Base-by-base conservation (phyloP, 306 rosid genomes). In the Acacia acuminata region DNA sequence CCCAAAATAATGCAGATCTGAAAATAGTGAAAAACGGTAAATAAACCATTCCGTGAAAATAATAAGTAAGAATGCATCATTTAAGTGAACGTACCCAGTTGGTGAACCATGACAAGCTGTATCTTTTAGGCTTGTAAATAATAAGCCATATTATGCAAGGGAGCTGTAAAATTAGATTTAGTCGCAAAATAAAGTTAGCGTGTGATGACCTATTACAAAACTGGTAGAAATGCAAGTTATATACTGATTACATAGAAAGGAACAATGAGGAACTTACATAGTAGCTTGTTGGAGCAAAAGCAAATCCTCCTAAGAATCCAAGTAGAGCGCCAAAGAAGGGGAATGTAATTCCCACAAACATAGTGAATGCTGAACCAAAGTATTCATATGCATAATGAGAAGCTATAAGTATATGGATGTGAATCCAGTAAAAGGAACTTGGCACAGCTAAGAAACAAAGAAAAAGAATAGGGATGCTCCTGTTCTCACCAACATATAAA, bases 291-390 rank as follows among this genome's bases (percentile, higher is more conserved):
- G 97, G 97, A 27, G 98, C 90, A 78, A 86, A 94, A 47, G 90
- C 97, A 81, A 94, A 92, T 77, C 95, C 98, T 82, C 98, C 95
- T 14, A 92, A 87, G 58, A 94, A 92, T 58, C 90, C 87, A 19
- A 94, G 90, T 24, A 90, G 92, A 8, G 87, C 86, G 24, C 91
- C 90, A 24, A 90, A 92, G 92, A 92, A 94, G 22, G 97, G 94
- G 83, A 90, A 90, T 15, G 90, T 87, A 43, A 94, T 92, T 42
- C 77, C 97, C 43, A 94, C 80, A 64, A 90, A 86, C 91, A 92
- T 90, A 13, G 98, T 92, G 77, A 89, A 86, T 4, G 90, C 97
- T 90, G 92, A 77, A 88, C 47, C 51, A 12, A 73, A 65, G 47
- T 4, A 32, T 25, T 72, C 42, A 38, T 20, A 27, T 7, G 66